Conservation (phyloP, 177 flowering plant species). For the Viscum album region DNA sequence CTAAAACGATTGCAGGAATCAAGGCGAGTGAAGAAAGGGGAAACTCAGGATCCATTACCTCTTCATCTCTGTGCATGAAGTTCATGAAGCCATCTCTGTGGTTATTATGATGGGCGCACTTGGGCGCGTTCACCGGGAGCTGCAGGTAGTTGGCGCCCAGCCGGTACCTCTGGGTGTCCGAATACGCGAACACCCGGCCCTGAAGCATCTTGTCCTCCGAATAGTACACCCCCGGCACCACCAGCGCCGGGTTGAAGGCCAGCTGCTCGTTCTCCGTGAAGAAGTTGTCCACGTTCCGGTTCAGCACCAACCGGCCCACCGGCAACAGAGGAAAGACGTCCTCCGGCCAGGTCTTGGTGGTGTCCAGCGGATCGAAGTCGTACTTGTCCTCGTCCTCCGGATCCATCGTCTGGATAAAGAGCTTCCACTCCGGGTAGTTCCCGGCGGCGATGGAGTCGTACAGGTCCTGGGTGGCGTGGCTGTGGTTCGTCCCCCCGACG, state of each 20-base stretch:
- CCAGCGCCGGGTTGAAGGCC: slow-evolving; percentile 67
- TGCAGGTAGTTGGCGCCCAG: slow-evolving; percentile 91
- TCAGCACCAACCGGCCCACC: slow-evolving; percentile 88
- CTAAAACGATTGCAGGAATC: slow-evolving; percentile 22
- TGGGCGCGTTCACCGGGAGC: slow-evolving; percentile 93
- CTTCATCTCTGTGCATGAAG: slow-evolving; percentile 97
- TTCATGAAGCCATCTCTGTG: slow-evolving; percentile 96
- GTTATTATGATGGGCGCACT: slow-evolving; percentile 85
- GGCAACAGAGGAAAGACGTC: slow-evolving; percentile 81
- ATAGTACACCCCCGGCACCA: slow-evolving; percentile 83
- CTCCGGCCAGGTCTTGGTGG: slow-evolving; percentile 95
- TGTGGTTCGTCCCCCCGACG: slow-evolving; percentile 88
- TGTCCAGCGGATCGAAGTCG: slow-evolving; percentile 90
- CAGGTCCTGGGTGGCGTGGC: slow-evolving; percentile 94
- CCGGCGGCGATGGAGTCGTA: slow-evolving; percentile 86
- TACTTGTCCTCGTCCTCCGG: slow-evolving; percentile 77
- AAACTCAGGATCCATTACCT: slow-evolving; percentile 33
- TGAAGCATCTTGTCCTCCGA: slow-evolving; percentile 94
- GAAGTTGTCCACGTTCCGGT: slow-evolving; percentile 87
- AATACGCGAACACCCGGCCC: slow-evolving; percentile 68
- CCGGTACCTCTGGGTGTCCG: slow-evolving; percentile 93
- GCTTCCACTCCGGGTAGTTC: slow-evolving; percentile 91
- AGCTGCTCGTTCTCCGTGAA: slow-evolving; percentile 93
- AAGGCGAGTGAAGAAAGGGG: background rate
- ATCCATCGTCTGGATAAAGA: slow-evolving; percentile 71